Evolutionary conservation across 306 rosid genomes (phyloP), one percentile per base, ranked within the genome.

Genomic region (Geum urbanum): DNA sequence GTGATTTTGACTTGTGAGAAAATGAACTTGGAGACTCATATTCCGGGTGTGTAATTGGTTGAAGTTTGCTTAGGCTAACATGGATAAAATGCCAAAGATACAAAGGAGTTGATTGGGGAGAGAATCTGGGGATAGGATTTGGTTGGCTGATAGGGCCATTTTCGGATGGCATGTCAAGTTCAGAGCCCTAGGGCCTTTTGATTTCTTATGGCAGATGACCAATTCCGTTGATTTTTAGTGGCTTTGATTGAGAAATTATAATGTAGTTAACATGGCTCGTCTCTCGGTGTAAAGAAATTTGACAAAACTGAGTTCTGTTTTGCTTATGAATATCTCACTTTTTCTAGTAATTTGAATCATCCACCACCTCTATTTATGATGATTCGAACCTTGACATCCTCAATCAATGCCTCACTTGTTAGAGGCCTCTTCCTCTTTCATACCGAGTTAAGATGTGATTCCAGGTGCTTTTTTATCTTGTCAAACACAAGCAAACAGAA

Each of bases 211-310:
- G 2, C 37, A 4, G 46, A 44, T 35, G 19, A 4, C 18, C 44
- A 12, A 51, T 72, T n/a, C 60, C 14, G 43, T 72, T 6, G 77
- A 65, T 58, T 67, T 75, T 13, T 35, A 15, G 59, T 50, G 12
- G 4, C 57, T 81, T 80, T 66, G 14, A 24, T 73, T 0, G 15
- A 15, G 52, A 43, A 54, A 78, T 69, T 65, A 77, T 80, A 72
- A 57, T 53, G 66, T 66, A 57, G 43, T 80, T 76, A 86, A 83
- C 86, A 50, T 82, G 86, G 76, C 68, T 48, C 68, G 89, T 82
- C 78, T 71, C 70, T 66, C 51, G 39, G 51, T 74, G 59, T 68
- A 16, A 8, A 60, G 68, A 66, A 65, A 74, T 49, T 70, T 56
- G 73, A 72, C 88, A 83, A 83, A 43, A 22, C 1, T 8, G 43